Evolutionary conservation across 371 early-diverging fungal species (phyloP), one percentile per base, ranked within the genome.

Genomic region (Mortierella sp.): DNA sequence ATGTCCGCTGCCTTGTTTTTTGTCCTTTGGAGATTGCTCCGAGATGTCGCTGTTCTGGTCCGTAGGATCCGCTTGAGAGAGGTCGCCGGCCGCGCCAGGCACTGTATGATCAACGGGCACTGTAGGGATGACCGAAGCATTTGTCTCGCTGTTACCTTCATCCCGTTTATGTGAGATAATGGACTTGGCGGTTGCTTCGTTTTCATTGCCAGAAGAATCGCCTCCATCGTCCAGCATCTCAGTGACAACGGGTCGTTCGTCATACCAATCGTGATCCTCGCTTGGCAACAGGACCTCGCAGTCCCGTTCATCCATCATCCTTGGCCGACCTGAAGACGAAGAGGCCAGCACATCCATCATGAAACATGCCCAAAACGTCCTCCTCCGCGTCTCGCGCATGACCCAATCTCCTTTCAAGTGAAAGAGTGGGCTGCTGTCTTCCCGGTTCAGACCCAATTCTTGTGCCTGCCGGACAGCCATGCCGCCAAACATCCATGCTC

Each of bases 401-500:
- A 80, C 73, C 86, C 87, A 87, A 41, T 79, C 72, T 18, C 72
- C 72, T 24, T 68, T 72, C 43, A 72, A 52, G 38, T 78, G 52
- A 45, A 78, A 72, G 12, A 71, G 61, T 27, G 68, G 67, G 23
- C 67, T 69, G 48, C 63, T 78, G 49, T 81, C 68, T 49, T 89
- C 88, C 8, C 81, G 82, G 49, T 89, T 80, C 48, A 89, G 51
- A 1, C 81, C 82, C 2, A 88, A 54, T 28, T 89, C 86, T 14
- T 83, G 57, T 2, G 83, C 82, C 82, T 83, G 84, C 12, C 90
- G 82, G 19, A 85, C 76, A 7, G 90, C 88, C 71, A 89, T 82
- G 14, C 89, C 89, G 2, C 79, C 70, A 67, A 85, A 88, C 84
- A 85, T 86, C 89, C 89, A 90, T 14, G 83, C 80, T 23, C 86